phyloP scores from a whole-genome alignment of 169 alveolate species.

The Condylostoma magnum region DNA sequence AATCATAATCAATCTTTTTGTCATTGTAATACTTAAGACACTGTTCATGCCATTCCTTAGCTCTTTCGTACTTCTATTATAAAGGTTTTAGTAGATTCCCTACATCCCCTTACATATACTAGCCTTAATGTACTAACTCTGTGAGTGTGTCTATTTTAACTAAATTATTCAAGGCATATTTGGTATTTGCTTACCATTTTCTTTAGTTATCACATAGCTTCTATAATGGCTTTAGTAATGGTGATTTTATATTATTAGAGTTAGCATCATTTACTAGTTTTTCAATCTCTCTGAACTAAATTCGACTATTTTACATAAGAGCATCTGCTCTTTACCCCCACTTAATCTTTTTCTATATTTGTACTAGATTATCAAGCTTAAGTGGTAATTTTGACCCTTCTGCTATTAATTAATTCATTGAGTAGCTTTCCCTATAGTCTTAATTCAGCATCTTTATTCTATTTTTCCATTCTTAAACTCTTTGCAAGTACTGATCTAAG shows the following conservation, averaged over 20 bases:
- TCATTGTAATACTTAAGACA: not conserved
- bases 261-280: constrained; percentile 25
- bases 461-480: constrained; percentile 26
- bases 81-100: not conserved
- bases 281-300: not conserved
- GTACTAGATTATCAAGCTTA: constrained; percentile 7
- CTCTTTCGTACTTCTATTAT: not conserved
- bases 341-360: not conserved
- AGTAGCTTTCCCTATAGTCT: not conserved
- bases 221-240: no score
- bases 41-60: not conserved
- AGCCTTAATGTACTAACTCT: not conserved
- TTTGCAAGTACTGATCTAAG: not conserved
- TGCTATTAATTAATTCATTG: not conserved
- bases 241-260: no score
- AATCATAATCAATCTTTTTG: not conserved
- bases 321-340: constrained; percentile 17
- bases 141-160: not conserved
- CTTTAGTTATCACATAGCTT: no score
- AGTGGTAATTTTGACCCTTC: constrained; percentile 22
- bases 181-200: no score
- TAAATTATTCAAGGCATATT: not conserved
- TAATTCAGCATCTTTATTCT: constrained; percentile 26
- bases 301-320: constrained; percentile 6
- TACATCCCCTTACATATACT: not conserved